phyloP scores from a whole-genome alignment of 176 grass and related monocot genomes.

The maize (Zea mays) region DNA sequence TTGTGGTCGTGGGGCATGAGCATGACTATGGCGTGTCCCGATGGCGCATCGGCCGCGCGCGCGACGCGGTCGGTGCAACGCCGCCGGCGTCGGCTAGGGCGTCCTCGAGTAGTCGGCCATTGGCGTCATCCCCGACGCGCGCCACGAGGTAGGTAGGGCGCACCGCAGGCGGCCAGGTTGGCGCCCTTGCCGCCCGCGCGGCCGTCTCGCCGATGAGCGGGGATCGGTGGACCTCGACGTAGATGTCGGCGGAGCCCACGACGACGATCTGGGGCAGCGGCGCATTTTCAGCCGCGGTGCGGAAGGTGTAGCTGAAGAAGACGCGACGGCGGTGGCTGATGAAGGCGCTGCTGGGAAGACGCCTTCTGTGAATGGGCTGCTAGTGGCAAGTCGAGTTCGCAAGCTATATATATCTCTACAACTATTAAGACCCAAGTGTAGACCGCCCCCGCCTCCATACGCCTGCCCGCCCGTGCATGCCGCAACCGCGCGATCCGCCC shows the following conservation, averaged over 20 bases:
- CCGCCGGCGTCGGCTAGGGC: conserved; percentile 61
- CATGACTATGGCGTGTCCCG: conserved; percentile 93
- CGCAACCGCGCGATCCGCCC: no score
- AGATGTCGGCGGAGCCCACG: conserved; percentile 94
- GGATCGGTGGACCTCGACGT: conserved; percentile 87
- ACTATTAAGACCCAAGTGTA: no score
- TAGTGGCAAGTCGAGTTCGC: no score
- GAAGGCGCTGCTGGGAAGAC: no score
- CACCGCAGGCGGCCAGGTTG: conserved; percentile 77
- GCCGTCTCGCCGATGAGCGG: conserved; percentile 75
- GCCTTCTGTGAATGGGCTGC: no score
- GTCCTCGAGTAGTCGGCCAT: conserved; percentile 75
- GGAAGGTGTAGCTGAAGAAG: no score
- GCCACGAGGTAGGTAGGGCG: conserved; percentile 76
- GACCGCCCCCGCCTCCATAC: no score
- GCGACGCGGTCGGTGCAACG: conserved; percentile 65
- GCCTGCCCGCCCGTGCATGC: no score
- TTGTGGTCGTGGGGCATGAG: conserved; percentile 87
- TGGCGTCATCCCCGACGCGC: conserved; percentile 77
- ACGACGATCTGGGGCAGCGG: conserved; percentile 64
- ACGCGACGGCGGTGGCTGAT: no score
- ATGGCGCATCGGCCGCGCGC: conserved; percentile 51
- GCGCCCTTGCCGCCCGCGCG: conserved; percentile 73
- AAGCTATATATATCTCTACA: no score
- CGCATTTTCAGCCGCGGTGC: conserved; percentile 3